phyloP scores from a whole-genome alignment of 2,329 filamentous ascomycete species.

The Penicillium sp. region DNA sequence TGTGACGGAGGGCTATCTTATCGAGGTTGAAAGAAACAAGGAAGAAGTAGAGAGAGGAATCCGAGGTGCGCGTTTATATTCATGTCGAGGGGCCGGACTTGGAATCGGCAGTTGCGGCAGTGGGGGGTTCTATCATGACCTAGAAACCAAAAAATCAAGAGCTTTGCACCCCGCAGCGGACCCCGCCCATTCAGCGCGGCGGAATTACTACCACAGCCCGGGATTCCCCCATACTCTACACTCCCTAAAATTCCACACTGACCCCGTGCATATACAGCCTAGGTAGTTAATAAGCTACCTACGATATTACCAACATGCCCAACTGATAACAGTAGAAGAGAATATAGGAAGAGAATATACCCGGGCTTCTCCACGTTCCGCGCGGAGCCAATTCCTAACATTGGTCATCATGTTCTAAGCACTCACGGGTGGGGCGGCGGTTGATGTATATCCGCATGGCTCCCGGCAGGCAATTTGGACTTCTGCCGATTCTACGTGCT shows the following conservation, averaged over 20 bases:
- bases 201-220: slow-evolving; percentile 12
- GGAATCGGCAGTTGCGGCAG: slow-evolving; percentile 5
- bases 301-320: background rate
- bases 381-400: slow-evolving; percentile 8
- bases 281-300: too few relatives aligned
- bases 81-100: background rate
- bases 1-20: slow-evolving; percentile 2
- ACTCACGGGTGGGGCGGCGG: slow-evolving; percentile 10
- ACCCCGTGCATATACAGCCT: too few relatives aligned
- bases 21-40: background rate
- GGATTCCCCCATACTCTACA: background rate
- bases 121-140: background rate
- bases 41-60: background rate
- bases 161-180: slow-evolving; percentile 9
- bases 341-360: slow-evolving; percentile 19
- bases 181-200: slow-evolving; percentile 9
- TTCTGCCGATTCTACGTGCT: background rate
- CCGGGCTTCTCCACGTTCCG: slow-evolving; percentile 7
- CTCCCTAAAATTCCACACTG: background rate
- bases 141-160: background rate
- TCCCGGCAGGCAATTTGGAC: background rate
- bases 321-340: slow-evolving; percentile 2
- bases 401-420: slow-evolving; percentile 22
- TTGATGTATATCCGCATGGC: slow-evolving; percentile 13
- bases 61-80: slow-evolving; percentile 7